Evolutionary conservation across 176 grass and related monocot genomes (phyloP), one percentile per base, ranked within the genome.

Genomic region (Dendrocalamus sinicus): DNA sequence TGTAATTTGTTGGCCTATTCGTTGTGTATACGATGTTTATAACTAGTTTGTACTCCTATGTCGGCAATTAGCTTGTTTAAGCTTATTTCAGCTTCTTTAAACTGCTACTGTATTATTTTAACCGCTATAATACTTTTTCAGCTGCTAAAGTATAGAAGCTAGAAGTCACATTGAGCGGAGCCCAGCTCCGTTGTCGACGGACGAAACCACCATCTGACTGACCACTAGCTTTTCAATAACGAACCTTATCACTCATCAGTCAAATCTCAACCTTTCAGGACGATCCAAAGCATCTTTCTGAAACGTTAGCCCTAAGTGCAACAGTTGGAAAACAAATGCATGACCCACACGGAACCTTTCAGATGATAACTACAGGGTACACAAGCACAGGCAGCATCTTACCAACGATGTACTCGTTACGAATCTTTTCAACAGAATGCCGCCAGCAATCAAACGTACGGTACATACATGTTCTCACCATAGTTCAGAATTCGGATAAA

Each of bases 371-470:
- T 4, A 5, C 69, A 68, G 22, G 41, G 72, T 55, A 17, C 12
- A 70, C 52, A 63, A 17, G 44, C 63, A 74, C 1, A 53, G 44
- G 12, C 52, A 83, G n/a, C 44, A 71, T 48, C 12, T 20, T 67
- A 54, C 20, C 9, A 75, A 68, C 64, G 9, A 28, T 28, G 24
- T 72, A 8, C 39, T 43, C 60, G 48, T 68, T 10, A 23, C 19
- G 20, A 30, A 69, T 69, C n/a, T 13, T 67, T 39, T 75, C 48
- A 46, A 53, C 85, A 80, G 69, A 75, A 91, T 53, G 52, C 52
- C 46, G 37, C 73, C 32, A 90, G 48, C 73, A 87, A 87, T 41
- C 41, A 40, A 75, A 67, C 65, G 41, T 55, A 81, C 50, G 20
- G 73, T 72, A 72, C 55, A 86, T 3, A 82, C 43, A 30, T 55